phyloP scores from a whole-genome alignment of 2,329 filamentous ascomycete genomes.

The Alternaria solani region DNA sequence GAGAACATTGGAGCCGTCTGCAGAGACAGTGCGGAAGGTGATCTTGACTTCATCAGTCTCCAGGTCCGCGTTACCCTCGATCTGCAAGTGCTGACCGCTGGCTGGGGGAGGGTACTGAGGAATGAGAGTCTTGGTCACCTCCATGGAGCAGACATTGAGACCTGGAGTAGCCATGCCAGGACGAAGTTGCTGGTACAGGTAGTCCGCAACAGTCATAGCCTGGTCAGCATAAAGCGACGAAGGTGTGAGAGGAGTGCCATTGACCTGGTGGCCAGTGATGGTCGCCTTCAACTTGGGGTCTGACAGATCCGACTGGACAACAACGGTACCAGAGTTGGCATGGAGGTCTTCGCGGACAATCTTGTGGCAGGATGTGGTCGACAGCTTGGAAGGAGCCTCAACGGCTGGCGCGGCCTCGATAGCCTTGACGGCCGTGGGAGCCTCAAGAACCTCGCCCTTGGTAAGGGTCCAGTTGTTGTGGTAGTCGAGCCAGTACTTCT shows the following conservation, averaged over 20 bases:
- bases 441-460: constrained; percentile 67
- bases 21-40: constrained; percentile 65
- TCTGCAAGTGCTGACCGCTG: constrained; percentile 66
- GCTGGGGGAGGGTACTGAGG: constrained; percentile 59
- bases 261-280: constrained; percentile 72
- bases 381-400: constrained; percentile 62
- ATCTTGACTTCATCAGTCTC: constrained; percentile 64
- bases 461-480: constrained; percentile 74
- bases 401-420: constrained; percentile 51
- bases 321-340: constrained; percentile 65
- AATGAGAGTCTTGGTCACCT: constrained; percentile 75
- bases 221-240: constrained; percentile 71
- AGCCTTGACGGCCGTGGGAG: constrained; percentile 49
- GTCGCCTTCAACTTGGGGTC: constrained; percentile 69
- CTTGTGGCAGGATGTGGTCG: constrained; percentile 71
- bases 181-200: constrained; percentile 70
- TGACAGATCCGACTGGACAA: constrained; percentile 72
- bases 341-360: constrained; percentile 70
- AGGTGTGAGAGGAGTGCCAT: constrained; percentile 71
- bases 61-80: constrained; percentile 68
- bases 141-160: constrained; percentile 71
- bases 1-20: constrained; percentile 64
- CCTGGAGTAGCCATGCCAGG: constrained; percentile 65
- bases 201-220: constrained; percentile 70
- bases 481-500: constrained; percentile 77